Evolutionary conservation across 441 rosid genomes (phyloP).

Genomic region (Macaranga tanarius): DNA sequence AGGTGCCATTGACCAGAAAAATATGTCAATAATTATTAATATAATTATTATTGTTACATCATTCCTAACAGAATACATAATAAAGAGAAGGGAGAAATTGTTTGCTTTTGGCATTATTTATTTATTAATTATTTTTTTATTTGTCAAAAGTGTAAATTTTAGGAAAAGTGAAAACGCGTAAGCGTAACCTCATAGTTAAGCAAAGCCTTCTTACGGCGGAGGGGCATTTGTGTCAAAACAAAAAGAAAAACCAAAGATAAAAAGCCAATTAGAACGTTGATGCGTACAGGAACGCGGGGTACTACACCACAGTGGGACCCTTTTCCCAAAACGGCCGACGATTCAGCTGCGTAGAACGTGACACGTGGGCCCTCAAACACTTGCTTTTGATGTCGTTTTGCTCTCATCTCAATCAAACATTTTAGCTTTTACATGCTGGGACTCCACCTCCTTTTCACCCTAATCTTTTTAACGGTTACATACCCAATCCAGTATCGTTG

Average conservation of each 20-base stretch:
- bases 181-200: neutral
- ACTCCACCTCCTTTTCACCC: neutral
- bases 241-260: too few species aligned
- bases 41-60: neutral
- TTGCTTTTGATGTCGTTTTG: conserved; percentile 19
- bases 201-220: conserved; percentile 1
- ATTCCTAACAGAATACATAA: conserved; percentile 7
- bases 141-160: neutral
- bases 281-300: conserved; percentile 28
- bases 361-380: conserved; percentile 35
- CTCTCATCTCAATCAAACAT: neutral
- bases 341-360: conserved; percentile 43
- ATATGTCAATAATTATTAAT: neutral
- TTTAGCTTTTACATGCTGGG: neutral
- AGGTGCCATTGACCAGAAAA: neutral
- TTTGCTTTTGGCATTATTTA: neutral
- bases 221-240: conserved; percentile 25
- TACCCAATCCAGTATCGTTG: too few species aligned
- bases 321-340: conserved; percentile 16
- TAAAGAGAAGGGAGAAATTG: neutral
- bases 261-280: neutral
- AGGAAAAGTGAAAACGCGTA: conserved; percentile 24
- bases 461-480: too few species aligned
- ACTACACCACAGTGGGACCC: conserved; percentile 23
- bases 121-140: neutral